A percentile compares a stretch with the other conserved stretches of the same genome.
Conservation (phyloP, 352 stramenopile genomes). For the Phytophthora sojae region DNA sequence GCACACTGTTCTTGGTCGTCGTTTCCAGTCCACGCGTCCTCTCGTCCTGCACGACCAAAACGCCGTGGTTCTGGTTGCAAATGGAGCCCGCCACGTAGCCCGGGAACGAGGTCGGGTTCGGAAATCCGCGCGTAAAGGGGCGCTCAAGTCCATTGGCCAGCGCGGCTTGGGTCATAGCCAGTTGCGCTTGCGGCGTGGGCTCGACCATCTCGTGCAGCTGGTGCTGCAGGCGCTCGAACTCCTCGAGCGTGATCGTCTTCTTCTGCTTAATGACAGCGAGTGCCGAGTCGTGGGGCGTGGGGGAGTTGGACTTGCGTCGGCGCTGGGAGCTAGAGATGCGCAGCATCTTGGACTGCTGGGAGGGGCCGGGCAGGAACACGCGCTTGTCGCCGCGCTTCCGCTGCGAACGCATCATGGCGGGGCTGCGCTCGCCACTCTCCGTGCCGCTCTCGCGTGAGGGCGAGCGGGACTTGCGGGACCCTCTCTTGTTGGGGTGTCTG, state of each 20-base stretch:
- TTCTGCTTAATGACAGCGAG: slow-evolving; percentile 75
- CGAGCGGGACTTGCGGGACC: slow-evolving; percentile 29
- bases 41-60: slow-evolving; percentile 30
- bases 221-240: slow-evolving; percentile 74
- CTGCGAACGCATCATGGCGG: slow-evolving; percentile 36
- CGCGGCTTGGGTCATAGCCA: slow-evolving; percentile 65
- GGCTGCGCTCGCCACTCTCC: slow-evolving; percentile 40
- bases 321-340: slow-evolving; percentile 40
- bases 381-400: slow-evolving; percentile 55
- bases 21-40: slow-evolving; percentile 27
- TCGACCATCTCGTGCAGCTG: slow-evolving; percentile 78
- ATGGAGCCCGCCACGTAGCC: slow-evolving; percentile 55
- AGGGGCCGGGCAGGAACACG: slow-evolving; percentile 51
- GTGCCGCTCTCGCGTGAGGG: slow-evolving; percentile 34
- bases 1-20: slow-evolving; percentile 26
- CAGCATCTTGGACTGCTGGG: slow-evolving; percentile 59
- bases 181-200: slow-evolving; percentile 58
- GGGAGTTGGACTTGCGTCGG: slow-evolving; percentile 39
- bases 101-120: slow-evolving; percentile 30
- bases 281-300: slow-evolving; percentile 58
- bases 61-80: slow-evolving; percentile 34
- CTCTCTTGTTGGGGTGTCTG: slow-evolving; percentile 19
- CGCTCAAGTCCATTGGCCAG: slow-evolving; percentile 56
- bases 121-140: slow-evolving; percentile 36
- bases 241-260: slow-evolving; percentile 80